phyloP scores from a whole-genome alignment of 768 basidiomycete genomes.

The Trametes cinnabarina region DNA sequence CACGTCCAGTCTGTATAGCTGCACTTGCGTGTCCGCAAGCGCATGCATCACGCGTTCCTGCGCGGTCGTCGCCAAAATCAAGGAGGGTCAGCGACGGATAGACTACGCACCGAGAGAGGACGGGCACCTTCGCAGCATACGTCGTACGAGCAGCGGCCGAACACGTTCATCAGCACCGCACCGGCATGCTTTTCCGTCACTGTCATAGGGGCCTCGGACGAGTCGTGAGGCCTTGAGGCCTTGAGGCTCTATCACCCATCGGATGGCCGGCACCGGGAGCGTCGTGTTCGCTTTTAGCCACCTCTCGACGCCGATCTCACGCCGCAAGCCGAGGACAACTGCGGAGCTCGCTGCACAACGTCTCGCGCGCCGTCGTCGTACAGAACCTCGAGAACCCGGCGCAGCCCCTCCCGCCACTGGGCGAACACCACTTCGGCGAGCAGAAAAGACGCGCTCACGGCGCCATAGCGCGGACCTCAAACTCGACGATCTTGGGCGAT shows the following conservation, averaged over 20 bases:
- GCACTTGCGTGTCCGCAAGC: not conserved
- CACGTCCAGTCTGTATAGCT: not conserved
- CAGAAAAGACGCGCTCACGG: too few species aligned
- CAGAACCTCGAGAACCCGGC: too few species aligned
- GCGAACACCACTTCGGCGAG: too few species aligned
- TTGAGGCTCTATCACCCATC: not conserved
- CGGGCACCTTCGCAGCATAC: not conserved
- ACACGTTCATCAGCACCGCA: not conserved
- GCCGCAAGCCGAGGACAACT: not conserved
- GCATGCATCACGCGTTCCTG: not conserved
- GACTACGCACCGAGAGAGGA: accelerated
- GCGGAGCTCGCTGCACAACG: too few species aligned
- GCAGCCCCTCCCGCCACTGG: too few species aligned
- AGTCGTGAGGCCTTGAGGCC: too few species aligned
- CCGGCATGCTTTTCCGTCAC: not conserved
- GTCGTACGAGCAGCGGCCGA: not conserved
- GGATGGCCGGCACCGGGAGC: not conserved
- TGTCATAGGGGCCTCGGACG: not conserved
- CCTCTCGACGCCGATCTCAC: constrained; percentile 2
- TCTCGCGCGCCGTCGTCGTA: too few species aligned
- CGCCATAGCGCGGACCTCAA: too few species aligned
- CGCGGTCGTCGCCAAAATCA: too few species aligned
- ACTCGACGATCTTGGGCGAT: not conserved
- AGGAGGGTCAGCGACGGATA: not conserved
- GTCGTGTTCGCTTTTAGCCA: constrained; percentile 4